phyloP scores from a whole-genome alignment of 129 eudicot species.

The Deinandra increscens region DNA sequence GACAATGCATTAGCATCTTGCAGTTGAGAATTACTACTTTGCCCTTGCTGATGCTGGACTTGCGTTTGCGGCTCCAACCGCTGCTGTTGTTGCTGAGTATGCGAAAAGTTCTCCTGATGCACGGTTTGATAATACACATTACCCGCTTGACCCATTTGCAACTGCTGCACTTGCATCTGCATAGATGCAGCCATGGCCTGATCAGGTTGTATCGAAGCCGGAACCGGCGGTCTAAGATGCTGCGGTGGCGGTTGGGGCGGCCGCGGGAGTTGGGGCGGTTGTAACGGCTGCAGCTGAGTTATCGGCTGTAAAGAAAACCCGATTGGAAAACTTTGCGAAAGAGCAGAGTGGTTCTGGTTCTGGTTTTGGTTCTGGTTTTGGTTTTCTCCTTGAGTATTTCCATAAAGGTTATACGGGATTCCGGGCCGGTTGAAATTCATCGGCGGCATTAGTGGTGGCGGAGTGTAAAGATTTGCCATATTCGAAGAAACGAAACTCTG shows the following conservation, averaged over 20 bases:
- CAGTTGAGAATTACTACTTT: conserved; percentile 48
- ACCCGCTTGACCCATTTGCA: conserved; percentile 54
- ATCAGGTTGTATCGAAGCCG: conserved; percentile 64
- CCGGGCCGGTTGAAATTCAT: conserved; percentile 63
- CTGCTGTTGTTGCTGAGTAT: conserved; percentile 49
- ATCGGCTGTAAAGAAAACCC: conserved; percentile 46
- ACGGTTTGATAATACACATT: conserved; percentile 53
- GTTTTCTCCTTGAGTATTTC: conserved; percentile 49
- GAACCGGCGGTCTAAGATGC: conserved; percentile 69
- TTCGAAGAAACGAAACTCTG: conserved; percentile 41
- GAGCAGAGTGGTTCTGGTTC: conserved; percentile 26
- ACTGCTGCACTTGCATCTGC: conserved; percentile 39
- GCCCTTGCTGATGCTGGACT: conserved; percentile 45
- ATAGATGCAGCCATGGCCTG: conserved; percentile 47
- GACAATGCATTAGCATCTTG: conserved; percentile 63
- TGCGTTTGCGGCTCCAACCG: conserved; percentile 48
- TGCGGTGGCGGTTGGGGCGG: conserved; percentile 69
- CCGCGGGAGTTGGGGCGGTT: conserved; percentile 75
- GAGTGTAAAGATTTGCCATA: conserved; percentile 50
- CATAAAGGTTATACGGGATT: conserved; percentile 48
- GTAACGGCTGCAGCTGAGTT: conserved; percentile 78
- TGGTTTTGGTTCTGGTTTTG: no score
- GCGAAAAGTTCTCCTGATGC: conserved; percentile 59
- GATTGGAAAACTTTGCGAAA: conserved; percentile 52
- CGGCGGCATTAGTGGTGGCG: conserved; percentile 53